Evolutionary conservation across 2,329 filamentous ascomycete genomes (phyloP).

Genomic region (Cladorrhinum sp.): DNA sequence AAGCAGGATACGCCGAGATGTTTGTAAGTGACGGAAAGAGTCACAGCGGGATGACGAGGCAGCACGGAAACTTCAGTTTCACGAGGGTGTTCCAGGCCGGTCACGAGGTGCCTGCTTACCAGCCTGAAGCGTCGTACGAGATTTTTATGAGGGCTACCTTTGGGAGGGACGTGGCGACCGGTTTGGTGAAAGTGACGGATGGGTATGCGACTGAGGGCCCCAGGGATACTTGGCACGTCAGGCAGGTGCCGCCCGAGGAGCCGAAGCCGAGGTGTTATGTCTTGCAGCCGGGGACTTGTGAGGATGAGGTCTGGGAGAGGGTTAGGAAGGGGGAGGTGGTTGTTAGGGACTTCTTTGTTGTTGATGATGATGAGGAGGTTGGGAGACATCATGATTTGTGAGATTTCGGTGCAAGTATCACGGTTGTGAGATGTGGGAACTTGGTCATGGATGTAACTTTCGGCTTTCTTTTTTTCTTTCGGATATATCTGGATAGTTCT

Average conservation of each 20-base stretch:
- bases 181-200: not conserved
- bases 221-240: not conserved
- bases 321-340: not conserved
- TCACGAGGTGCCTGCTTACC: slow-evolving; percentile 1
- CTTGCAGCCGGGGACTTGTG: not conserved
- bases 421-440: too few species aligned
- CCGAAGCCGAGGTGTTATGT: slow-evolving; percentile 10
- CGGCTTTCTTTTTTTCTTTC: too few species aligned
- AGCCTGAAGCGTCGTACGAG: not conserved
- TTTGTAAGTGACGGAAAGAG: not conserved
- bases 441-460: too few species aligned
- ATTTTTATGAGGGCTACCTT: slow-evolving; percentile 2
- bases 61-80: not conserved
- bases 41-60: not conserved
- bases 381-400: not conserved
- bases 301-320: not conserved
- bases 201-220: not conserved
- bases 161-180: slow-evolving; percentile 10
- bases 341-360: not conserved
- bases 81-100: not conserved
- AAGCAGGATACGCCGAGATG: not conserved
- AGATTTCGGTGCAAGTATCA: too few species aligned
- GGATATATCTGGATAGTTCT: too few species aligned
- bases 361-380: not conserved
- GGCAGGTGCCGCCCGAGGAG: not conserved